phyloP scores from a whole-genome alignment of 495 filamentous ascomycete species.

The Lophium mytilinum region DNA sequence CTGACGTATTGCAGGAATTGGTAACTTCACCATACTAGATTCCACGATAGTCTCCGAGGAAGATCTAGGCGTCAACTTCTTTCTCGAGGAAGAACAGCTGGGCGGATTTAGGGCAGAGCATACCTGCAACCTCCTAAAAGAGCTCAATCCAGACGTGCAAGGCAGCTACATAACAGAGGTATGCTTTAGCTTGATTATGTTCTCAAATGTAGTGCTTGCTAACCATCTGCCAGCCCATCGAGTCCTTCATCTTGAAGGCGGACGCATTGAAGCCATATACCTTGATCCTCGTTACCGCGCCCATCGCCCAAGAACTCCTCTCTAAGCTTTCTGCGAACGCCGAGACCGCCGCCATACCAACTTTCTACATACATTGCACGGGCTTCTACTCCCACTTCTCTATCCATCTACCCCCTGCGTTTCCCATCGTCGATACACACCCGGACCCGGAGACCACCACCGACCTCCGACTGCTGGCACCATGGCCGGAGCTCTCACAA shows the following conservation, averaged over 20 bases:
- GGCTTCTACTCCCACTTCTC: slow-evolving; percentile 86
- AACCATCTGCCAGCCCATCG: slow-evolving; percentile 40
- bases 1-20: slow-evolving; percentile 52
- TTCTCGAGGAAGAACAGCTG: slow-evolving; percentile 69
- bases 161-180: slow-evolving; percentile 52
- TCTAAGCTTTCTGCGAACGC: slow-evolving; percentile 50
- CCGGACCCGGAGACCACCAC: slow-evolving; percentile 78
- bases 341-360: slow-evolving; percentile 54
- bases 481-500: slow-evolving; percentile 74
- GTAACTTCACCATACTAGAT: slow-evolving; percentile 90
- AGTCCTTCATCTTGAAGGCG: slow-evolving; percentile 29
- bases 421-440: slow-evolving; percentile 95
- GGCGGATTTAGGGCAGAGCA: slow-evolving; percentile 75
- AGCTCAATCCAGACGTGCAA: slow-evolving; percentile 93
- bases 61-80: slow-evolving; percentile 95
- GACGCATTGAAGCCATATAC: slow-evolving; percentile 53
- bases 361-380: slow-evolving; percentile 75
- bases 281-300: slow-evolving; percentile 66
- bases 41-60: slow-evolving; percentile 64
- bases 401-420: slow-evolving; percentile 62
- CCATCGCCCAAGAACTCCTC: slow-evolving; percentile 50
- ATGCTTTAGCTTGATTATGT: neutral
- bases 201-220: neutral
- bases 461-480: slow-evolving; percentile 76
- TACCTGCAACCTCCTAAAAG: slow-evolving; percentile 64